phyloP scores from a whole-genome alignment of 495 filamentous ascomycete species.

The Aspergillus cristatus region DNA sequence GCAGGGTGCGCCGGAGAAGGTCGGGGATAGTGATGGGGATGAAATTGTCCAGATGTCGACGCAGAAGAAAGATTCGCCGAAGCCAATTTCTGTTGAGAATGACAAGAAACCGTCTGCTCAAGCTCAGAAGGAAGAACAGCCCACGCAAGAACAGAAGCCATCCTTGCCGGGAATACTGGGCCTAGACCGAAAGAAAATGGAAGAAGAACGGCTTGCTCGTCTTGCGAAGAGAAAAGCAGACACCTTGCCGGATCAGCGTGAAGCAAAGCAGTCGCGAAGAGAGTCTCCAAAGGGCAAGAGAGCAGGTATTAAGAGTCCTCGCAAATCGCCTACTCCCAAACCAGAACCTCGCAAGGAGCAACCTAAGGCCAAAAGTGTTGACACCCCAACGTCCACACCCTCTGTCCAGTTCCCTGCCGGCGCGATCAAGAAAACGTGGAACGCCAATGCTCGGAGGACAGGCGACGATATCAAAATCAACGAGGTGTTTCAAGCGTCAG shows the following conservation, averaged over 20 bases:
- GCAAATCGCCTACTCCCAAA: not conserved
- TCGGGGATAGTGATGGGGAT: not conserved
- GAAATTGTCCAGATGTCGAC: constrained; percentile 2
- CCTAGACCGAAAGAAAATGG: constrained; percentile 74
- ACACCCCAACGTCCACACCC: constrained; percentile 13
- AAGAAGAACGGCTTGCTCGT: constrained; percentile 71
- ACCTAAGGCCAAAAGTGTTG: not conserved
- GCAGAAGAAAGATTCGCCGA: not conserved
- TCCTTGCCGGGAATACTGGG: constrained; percentile 28
- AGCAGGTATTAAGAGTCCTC: not conserved
- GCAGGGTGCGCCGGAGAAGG: constrained; percentile 8
- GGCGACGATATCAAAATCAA: constrained; percentile 80
- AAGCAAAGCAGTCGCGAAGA: constrained; percentile 11
- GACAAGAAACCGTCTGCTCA: too few species aligned
- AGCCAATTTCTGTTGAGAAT: not conserved
- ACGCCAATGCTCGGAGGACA: constrained; percentile 40
- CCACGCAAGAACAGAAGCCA: not conserved
- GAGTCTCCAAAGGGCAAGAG: constrained; percentile 1
- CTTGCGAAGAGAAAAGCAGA: constrained; percentile 49
- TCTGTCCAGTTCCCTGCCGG: constrained; percentile 57
- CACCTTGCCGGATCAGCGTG: constrained; percentile 8
- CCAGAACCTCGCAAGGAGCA: not conserved
- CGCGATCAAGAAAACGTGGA: constrained; percentile 76
- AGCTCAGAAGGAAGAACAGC: not conserved
- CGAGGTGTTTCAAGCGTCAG: constrained; percentile 67